Evolutionary conservation across 2,329 filamentous ascomycete species (phyloP), one percentile per base, ranked within the genome.

Genomic region (Phialophora expanda): DNA sequence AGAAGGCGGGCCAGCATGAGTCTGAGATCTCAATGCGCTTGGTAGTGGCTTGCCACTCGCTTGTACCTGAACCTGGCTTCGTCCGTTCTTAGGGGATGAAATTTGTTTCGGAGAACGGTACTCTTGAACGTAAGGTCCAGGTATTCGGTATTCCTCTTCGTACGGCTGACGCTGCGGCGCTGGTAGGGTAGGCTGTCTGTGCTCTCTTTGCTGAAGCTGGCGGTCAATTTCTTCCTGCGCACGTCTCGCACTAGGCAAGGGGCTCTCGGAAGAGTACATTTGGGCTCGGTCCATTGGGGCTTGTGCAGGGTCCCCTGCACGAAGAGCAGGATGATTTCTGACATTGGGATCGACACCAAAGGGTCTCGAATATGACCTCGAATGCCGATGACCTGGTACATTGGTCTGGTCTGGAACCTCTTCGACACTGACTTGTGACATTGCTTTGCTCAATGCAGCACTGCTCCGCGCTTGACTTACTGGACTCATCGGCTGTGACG

Each of bases 41-140:
- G 69, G 64, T 34, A 69, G 51, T 51, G 64, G 62, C 44, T 60
- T 38, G 26, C 66, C 68, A 22, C 62, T 70, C 4, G 62, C 60
- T 38, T 61, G 60, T 7, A 69, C 54, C 44, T 66, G 65, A 24
- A 54, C 51, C 38, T 63, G 60, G 61, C 67, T 67, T 44, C 65
- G 62, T 11, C 62, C 67, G 44, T 34, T 54, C 28, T 53, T 62
- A 6, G 70, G 68, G 12, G 57, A 30, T 6, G 62, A 59, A 4
- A 65, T 69, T 44, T 69, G 69, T 48, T 68, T 69, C 20, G 71
- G 67, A 3, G 70, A 68, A 51, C 70, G 58, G 44, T 69, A 71
- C 46, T 72, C 67, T 24, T 72, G 71, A 17, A 66, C 65, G 32
- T 73, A 73, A 30, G 72, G 72, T 8, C 72, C 72, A 17, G 72